These are phyloP conservation scores for Sphagnum magellanicum DNA, from an alignment of 228 moss, liverwort and hornwort species.

Conservation along the genomic window DNA sequence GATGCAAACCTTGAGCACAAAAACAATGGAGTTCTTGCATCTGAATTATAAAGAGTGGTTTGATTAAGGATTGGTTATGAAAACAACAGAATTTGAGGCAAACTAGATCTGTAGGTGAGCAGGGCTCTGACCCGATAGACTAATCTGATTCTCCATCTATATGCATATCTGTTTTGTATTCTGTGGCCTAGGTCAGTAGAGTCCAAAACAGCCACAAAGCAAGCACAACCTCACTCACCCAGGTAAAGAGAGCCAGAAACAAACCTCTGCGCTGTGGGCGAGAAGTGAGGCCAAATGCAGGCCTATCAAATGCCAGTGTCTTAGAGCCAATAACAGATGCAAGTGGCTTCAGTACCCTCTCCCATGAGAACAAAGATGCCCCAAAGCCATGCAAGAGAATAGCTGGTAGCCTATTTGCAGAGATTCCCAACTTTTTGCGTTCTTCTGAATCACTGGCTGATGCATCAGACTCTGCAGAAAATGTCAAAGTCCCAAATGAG, in stretches of 20 bases:
- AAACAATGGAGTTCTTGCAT: too few species aligned
- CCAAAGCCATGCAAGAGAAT: conserved; percentile 91
- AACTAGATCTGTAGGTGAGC: too few species aligned
- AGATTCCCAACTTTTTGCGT: background rate
- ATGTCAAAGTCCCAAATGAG: too few species aligned
- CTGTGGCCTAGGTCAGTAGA: too few species aligned
- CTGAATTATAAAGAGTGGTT: too few species aligned
- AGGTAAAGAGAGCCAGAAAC: background rate
- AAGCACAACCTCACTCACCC: background rate
- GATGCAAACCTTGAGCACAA: background rate
- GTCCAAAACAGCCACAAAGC: too few species aligned
- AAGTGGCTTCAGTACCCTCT: conserved; percentile 65
- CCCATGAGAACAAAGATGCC: conserved; percentile 90
- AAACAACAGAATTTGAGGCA: too few species aligned
- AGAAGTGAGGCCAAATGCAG: conserved; percentile 85
- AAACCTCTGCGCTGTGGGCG: conserved; percentile 24
- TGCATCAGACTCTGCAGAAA: background rate
- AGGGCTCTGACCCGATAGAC: too few species aligned
- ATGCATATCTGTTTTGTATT: too few species aligned
- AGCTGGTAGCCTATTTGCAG: conserved; percentile 32
- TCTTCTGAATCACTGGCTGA: background rate
- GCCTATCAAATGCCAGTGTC: conserved; percentile 84
- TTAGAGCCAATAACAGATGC: conserved; percentile 50
- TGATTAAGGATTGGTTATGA: too few species aligned
- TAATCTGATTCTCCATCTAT: too few species aligned